phyloP scores from a whole-genome alignment of 2,329 filamentous ascomycete genomes.

The Trichoderma brevicompactum region DNA sequence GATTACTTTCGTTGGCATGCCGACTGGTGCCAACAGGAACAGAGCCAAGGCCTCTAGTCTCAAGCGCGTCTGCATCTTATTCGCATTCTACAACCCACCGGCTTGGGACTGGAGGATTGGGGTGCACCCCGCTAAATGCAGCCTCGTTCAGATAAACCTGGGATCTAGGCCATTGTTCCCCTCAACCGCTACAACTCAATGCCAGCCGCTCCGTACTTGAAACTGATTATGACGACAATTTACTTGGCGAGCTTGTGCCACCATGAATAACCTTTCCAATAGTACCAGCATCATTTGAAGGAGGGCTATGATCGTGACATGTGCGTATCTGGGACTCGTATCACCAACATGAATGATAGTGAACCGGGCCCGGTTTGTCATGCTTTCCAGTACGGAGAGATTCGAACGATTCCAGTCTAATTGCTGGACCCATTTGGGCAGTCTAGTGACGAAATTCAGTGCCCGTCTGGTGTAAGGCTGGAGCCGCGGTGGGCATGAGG shows the following conservation, averaged over 20 bases:
- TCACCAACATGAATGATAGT: not conserved
- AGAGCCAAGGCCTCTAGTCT: not conserved
- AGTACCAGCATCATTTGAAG: no score
- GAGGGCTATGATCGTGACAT: no score
- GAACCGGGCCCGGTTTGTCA: not conserved
- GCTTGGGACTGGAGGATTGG: slow-evolving; percentile 5
- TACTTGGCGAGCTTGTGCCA: not conserved
- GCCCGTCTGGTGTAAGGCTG: slow-evolving; percentile 17
- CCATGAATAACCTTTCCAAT: not conserved
- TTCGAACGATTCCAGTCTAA: not conserved
- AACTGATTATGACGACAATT: not conserved
- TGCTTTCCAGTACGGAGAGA: not conserved
- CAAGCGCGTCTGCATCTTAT: no score
- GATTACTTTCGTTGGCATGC: slow-evolving; percentile 2
- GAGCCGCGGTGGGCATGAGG: slow-evolving; percentile 5
- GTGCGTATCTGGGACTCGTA: not conserved
- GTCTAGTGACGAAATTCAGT: slow-evolving; percentile 14
- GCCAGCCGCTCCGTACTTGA: not conserved
- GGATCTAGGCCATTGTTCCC: slow-evolving; percentile 11
- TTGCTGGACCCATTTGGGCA: not conserved
- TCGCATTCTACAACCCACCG: not conserved
- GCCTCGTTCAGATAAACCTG: not conserved
- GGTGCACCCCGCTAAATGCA: not conserved
- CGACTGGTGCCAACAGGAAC: slow-evolving; percentile 21
- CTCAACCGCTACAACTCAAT: slow-evolving; percentile 5